These are phyloP conservation scores for Rhododendron ferrugineum DNA, from an alignment of 148 eudicot species.

Conservation along the genomic window DNA sequence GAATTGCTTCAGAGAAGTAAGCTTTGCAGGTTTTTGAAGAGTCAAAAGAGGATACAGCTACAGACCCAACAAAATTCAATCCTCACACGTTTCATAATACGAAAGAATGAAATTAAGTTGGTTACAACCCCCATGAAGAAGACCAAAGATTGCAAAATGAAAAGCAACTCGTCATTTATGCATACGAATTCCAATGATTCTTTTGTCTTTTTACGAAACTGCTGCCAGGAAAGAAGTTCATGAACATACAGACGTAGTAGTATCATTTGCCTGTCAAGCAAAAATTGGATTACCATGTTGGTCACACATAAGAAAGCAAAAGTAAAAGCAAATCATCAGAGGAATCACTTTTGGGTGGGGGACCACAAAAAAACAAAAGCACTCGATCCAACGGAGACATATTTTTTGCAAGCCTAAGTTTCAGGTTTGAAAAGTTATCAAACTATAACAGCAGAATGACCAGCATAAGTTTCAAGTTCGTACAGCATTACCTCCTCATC, in stretches of 20 bases:
- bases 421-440: not conserved
- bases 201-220: not conserved
- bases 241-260: not conserved
- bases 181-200: not conserved
- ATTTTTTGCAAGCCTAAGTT: not conserved
- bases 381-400: not conserved
- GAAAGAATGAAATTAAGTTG: not conserved
- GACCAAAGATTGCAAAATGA: not conserved
- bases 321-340: not conserved
- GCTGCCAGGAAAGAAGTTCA: not conserved
- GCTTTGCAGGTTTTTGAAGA: not conserved
- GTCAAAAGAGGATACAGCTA: not conserved
- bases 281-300: not conserved
- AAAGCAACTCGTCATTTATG: not conserved
- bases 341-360: not conserved
- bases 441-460: not conserved
- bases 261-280: not conserved
- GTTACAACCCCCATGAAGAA: not conserved
- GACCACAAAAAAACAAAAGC: not conserved
- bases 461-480: not conserved
- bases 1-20: not conserved
- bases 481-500: conserved; percentile 52
- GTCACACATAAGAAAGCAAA: not conserved
- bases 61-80: not conserved
- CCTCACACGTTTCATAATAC: not conserved